A percentile compares a stretch with the other conserved stretches of the same genome.
phyloP scores from a whole-genome alignment of 177 flowering plant species.

The Vitis hybrid region DNA sequence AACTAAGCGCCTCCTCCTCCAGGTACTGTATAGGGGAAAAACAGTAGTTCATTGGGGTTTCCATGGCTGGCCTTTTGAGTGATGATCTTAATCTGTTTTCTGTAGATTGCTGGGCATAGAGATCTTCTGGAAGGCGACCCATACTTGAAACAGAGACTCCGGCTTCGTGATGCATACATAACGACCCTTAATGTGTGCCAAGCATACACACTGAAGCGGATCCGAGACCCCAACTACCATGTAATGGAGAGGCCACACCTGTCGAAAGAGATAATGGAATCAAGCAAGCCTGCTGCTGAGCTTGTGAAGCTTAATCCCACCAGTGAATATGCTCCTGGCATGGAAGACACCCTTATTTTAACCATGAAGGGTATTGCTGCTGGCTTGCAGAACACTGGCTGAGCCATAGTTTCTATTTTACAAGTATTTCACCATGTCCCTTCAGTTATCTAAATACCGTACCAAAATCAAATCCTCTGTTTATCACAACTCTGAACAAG shows the following conservation, averaged over 20 bases:
- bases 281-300: constrained; percentile 36
- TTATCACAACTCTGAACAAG: background rate
- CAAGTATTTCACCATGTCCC: background rate
- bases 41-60: too few relatives aligned
- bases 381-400: constrained; percentile 54
- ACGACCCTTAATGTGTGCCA: constrained; percentile 43
- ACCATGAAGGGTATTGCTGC: constrained; percentile 62
- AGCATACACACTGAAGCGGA: constrained; percentile 37
- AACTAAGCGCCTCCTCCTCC: constrained; percentile 34
- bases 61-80: too few relatives aligned
- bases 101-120: constrained; percentile 33
- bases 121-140: constrained; percentile 45
- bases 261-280: constrained; percentile 31
- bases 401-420: background rate
- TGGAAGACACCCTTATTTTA: constrained; percentile 48
- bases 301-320: constrained; percentile 44
- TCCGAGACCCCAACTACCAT: constrained; percentile 31
- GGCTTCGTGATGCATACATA: constrained; percentile 39
- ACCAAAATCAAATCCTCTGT: background rate
- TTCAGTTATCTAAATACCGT: background rate
- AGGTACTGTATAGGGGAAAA: constrained; percentile 17
- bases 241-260: constrained; percentile 35
- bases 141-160: constrained; percentile 38
- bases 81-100: background rate
- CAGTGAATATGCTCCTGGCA: constrained; percentile 49